Evolutionary conservation across 176 grass and related monocot species (phyloP).

Genomic region (Ensete ventricosum): DNA sequence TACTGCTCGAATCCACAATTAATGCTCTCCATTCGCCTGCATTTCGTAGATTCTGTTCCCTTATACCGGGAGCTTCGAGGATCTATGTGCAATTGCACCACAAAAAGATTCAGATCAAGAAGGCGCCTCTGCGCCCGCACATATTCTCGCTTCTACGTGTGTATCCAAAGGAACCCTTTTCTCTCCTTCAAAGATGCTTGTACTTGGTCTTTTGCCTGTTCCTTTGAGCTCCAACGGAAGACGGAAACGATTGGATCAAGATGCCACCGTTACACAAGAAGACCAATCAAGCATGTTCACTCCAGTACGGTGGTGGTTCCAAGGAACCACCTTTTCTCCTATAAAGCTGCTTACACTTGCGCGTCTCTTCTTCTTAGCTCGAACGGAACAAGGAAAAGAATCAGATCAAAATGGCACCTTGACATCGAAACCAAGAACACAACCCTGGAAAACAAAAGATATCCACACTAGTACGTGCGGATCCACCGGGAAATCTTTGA

Average conservation of each 20-base stretch:
- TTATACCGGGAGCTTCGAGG: neutral
- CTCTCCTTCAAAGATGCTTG: too few relatives aligned
- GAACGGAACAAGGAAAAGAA: too few relatives aligned
- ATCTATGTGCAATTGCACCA: neutral
- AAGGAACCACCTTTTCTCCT: too few relatives aligned
- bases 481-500: too few relatives aligned
- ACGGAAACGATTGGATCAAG: neutral
- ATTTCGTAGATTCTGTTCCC: neutral
- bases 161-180: too few relatives aligned
- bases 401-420: neutral
- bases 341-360: too few relatives aligned
- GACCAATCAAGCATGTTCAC: too few relatives aligned
- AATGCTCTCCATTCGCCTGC: neutral
- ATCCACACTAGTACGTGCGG: neutral
- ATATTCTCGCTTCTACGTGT: too few relatives aligned
- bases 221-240: too few relatives aligned
- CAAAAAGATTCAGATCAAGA: conserved; percentile 1
- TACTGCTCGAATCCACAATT: neutral
- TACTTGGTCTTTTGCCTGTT: too few relatives aligned
- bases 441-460: neutral
- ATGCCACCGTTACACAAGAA: neutral
- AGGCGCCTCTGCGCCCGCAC: neutral
- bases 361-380: too few relatives aligned
- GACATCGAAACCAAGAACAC: neutral
- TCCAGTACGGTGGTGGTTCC: too few relatives aligned